Evolutionary conservation across 2,329 filamentous ascomycete genomes (phyloP).

Genomic region (Sphaerulina vaccinii): DNA sequence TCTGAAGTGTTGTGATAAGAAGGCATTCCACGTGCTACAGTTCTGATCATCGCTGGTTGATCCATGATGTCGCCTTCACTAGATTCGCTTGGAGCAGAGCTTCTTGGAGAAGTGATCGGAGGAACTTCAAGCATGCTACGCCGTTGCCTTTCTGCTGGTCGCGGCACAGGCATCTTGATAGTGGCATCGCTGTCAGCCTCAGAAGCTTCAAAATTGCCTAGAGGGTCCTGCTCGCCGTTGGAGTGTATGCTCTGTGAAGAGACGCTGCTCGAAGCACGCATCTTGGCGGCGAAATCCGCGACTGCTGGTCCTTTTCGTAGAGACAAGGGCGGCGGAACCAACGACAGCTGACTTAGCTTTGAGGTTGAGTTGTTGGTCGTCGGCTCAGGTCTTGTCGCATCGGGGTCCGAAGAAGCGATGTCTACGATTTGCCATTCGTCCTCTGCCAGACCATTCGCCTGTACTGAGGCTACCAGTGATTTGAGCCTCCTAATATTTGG

Average conservation of each 20-base stretch:
- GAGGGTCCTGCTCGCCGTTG: background rate
- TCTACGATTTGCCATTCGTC: background rate
- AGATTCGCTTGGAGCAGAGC: no score
- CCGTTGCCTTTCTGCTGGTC: background rate
- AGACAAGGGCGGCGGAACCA: constrained; percentile 1
- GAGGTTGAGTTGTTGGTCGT: background rate
- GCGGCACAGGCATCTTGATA: background rate
- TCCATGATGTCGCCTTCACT: background rate
- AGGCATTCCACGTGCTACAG: background rate
- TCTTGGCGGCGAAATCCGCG: background rate
- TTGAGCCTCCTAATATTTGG: background rate
- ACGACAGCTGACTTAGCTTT: background rate
- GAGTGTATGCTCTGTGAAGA: background rate
- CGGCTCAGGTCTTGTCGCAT: background rate
- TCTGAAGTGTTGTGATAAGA: no score
- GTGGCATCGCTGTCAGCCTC: background rate
- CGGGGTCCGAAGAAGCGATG: background rate
- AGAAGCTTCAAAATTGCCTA: background rate
- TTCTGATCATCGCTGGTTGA: background rate
- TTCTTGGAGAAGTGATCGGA: background rate
- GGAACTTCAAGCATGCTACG: background rate
- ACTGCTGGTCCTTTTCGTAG: background rate
- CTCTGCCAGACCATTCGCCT: background rate
- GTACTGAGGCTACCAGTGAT: background rate
- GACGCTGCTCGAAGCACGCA: background rate